These are phyloP conservation scores for Blastobotrys proliferans DNA, from an alignment of 1,139 yeast species.

Conservation along the genomic window DNA sequence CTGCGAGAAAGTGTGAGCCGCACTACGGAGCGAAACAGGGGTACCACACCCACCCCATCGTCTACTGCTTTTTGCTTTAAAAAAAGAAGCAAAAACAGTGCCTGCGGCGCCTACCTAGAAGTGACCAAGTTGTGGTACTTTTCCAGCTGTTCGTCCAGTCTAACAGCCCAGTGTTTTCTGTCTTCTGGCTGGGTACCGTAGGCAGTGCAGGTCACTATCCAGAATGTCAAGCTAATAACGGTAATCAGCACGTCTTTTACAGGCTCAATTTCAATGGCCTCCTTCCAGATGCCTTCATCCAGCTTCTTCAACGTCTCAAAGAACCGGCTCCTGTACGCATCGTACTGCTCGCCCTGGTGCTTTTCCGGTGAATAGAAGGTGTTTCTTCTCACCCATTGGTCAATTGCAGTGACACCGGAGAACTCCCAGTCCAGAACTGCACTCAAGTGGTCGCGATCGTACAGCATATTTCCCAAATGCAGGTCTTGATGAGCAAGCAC, in stretches of 20 bases:
- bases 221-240: slow-evolving; percentile 12
- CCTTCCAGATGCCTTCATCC: slow-evolving; percentile 4
- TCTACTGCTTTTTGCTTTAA: too few species aligned
- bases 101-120: too few species aligned
- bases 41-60: too few species aligned
- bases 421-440: slow-evolving; percentile 17
- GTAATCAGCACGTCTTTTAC: slow-evolving; percentile 5
- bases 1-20: too few species aligned
- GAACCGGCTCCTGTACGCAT: slow-evolving; percentile 3
- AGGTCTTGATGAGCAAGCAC: slow-evolving; percentile 16
- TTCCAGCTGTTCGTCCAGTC: slow-evolving; percentile 1
- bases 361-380: slow-evolving; percentile 2
- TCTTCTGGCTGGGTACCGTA: slow-evolving; percentile 13
- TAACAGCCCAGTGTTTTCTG: slow-evolving; percentile 3
- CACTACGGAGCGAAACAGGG: too few species aligned
- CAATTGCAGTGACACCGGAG: slow-evolving; percentile 9
- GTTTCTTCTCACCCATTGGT: slow-evolving; percentile 13
- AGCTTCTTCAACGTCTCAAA: slow-evolving; percentile 2
- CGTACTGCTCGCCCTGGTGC: neutral
- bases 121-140: too few species aligned
- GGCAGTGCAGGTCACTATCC: slow-evolving; percentile 14
- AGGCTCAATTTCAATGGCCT: slow-evolving; percentile 3
- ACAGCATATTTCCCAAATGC: slow-evolving; percentile 15
- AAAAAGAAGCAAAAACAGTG: too few species aligned
- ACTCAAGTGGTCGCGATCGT: slow-evolving; percentile 4